A percentile compares a stretch with the other conserved stretches of the same genome.
Conservation (phyloP, 2,329 filamentous ascomycete genomes). For the Kalmusia sp. region DNA sequence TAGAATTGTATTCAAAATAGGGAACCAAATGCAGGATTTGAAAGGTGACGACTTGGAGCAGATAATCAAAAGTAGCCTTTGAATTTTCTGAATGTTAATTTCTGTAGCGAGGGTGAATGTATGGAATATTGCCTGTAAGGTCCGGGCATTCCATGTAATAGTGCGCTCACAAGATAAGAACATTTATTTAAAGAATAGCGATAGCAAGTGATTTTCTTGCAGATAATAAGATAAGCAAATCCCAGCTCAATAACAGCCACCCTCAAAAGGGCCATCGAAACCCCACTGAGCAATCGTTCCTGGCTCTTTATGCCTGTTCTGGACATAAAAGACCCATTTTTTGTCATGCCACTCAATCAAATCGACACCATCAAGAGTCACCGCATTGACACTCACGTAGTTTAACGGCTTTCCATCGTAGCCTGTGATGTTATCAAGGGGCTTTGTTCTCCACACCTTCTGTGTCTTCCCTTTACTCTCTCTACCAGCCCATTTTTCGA, state of each 20-base stretch:
- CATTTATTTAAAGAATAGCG: too few relatives aligned
- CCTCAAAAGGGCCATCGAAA: neutral
- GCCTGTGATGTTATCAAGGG: slow-evolving; percentile 8
- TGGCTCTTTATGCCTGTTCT: slow-evolving; percentile 24
- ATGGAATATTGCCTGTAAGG: too few relatives aligned
- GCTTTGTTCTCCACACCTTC: slow-evolving; percentile 32
- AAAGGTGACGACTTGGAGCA: too few relatives aligned
- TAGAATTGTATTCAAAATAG: too few relatives aligned
- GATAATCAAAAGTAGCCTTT: too few relatives aligned
- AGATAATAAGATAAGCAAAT: too few relatives aligned
- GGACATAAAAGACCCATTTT: slow-evolving; percentile 38
- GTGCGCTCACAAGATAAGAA: too few relatives aligned
- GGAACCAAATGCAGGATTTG: too few relatives aligned
- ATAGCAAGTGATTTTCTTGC: too few relatives aligned
- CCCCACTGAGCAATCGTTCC: neutral
- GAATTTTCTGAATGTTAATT: too few relatives aligned
- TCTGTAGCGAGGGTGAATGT: too few relatives aligned
- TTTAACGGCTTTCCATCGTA: slow-evolving; percentile 23
- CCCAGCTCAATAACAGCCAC: slow-evolving; percentile 8
- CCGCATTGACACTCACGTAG: slow-evolving; percentile 45
- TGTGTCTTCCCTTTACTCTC: slow-evolving; percentile 17
- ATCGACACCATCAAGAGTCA: slow-evolving; percentile 37
- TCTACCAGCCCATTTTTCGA: slow-evolving; percentile 26
- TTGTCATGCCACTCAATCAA: slow-evolving; percentile 43
- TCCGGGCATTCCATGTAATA: too few relatives aligned